phyloP scores from a whole-genome alignment of 1,284 basidiomycete species.

The Microbotryum lychnidis-dioicae region DNA sequence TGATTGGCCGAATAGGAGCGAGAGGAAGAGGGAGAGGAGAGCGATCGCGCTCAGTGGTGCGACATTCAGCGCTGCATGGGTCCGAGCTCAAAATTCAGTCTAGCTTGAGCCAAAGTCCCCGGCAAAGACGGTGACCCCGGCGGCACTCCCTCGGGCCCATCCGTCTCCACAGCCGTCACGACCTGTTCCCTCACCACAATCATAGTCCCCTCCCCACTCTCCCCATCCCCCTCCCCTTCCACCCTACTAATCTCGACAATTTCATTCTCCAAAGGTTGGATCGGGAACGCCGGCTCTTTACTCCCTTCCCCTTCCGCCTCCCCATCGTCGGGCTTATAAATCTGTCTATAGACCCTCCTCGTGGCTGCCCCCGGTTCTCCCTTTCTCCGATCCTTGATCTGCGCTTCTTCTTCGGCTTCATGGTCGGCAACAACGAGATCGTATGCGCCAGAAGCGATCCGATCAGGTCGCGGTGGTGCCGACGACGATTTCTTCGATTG shows the following conservation, averaged over 20 bases:
- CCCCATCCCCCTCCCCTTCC: too few relatives aligned
- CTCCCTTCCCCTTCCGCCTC: neutral
- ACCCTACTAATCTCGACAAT: too few relatives aligned
- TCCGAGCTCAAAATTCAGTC: too few relatives aligned
- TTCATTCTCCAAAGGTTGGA: too few relatives aligned
- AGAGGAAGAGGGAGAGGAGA: neutral
- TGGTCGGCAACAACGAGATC: slow-evolving; percentile 64
- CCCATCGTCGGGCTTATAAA: slow-evolving; percentile 7
- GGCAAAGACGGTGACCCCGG: too few relatives aligned
- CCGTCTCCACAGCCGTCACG: too few relatives aligned
- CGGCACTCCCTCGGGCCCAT: too few relatives aligned
- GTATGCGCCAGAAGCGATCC: slow-evolving; percentile 61
- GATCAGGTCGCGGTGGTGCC: slow-evolving; percentile 37
- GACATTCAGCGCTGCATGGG: neutral
- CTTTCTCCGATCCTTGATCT: slow-evolving; percentile 45
- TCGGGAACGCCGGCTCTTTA: neutral
- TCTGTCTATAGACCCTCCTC: slow-evolving; percentile 20
- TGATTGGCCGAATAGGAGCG: neutral
- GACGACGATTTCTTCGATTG: neutral
- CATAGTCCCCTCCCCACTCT: too few relatives aligned
- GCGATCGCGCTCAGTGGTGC: neutral
- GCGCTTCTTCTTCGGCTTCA: slow-evolving; percentile 48
- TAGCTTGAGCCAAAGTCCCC: neutral
- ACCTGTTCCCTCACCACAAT: too few relatives aligned
- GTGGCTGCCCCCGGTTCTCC: slow-evolving; percentile 21